Evolutionary conservation across 805 yeast species (phyloP).

Genomic region (Cyberlindnera veronae): DNA sequence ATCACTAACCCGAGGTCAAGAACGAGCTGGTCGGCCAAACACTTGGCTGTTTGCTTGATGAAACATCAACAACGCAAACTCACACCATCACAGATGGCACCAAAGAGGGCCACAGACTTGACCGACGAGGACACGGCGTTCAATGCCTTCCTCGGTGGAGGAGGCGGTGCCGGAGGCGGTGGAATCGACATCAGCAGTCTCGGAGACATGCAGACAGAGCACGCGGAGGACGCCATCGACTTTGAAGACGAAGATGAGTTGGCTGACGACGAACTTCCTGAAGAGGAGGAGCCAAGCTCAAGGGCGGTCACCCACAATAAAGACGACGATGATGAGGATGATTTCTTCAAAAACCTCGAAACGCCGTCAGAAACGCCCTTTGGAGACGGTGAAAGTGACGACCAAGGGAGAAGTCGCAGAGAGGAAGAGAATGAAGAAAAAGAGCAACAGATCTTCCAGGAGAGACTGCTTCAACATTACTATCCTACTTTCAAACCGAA

Average conservation of each 20-base stretch:
- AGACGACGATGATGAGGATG: conserved; percentile 36
- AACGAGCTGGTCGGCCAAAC: not conserved
- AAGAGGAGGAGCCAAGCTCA: conserved; percentile 28
- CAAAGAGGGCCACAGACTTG: conserved; percentile 19
- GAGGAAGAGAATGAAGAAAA: conserved; percentile 10
- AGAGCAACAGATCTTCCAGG: conserved; percentile 21
- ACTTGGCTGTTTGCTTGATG: too few species aligned
- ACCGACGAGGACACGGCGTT: conserved; percentile 38
- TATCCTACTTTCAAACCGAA: conserved; percentile 62
- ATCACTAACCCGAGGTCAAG: not conserved
- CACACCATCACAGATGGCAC: not conserved
- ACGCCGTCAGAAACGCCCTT: conserved; percentile 29
- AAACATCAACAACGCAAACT: not conserved
- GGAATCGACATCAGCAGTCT: conserved; percentile 19
- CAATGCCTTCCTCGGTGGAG: conserved; percentile 35
- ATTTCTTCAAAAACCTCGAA: conserved; percentile 36
- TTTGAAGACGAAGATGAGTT: conserved; percentile 93
- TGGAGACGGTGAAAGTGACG: conserved; percentile 8
- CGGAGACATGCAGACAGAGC: conserved; percentile 42
- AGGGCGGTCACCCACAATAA: not conserved
- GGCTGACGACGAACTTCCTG: conserved; percentile 76
- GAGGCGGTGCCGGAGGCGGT: conserved; percentile 27
- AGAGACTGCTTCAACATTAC: conserved; percentile 40
- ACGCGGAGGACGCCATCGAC: conserved; percentile 90
- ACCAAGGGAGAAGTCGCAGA: conserved; percentile 3